Percentiles rank a stretch among this genome's conserved stretches.
Conservation (phyloP, 2,329 filamentous ascomycete genomes). For the Sphaceloma murrayae region DNA sequence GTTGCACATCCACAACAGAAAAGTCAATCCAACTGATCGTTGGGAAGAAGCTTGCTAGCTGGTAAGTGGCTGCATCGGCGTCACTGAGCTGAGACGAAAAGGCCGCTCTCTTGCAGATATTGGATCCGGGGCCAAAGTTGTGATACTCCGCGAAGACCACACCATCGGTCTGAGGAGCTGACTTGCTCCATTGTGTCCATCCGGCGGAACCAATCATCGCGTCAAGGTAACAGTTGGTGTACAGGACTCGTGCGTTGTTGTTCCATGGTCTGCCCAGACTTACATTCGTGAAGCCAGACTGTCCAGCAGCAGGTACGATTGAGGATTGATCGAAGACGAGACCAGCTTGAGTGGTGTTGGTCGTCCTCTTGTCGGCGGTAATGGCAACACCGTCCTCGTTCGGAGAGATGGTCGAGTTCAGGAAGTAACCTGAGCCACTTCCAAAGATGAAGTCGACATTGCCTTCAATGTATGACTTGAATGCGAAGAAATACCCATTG, state of each 20-base stretch:
- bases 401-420: conserved; percentile 30
- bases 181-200: conserved; percentile 27
- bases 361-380: conserved; percentile 34
- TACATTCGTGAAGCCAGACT: conserved; percentile 25
- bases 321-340: conserved; percentile 33
- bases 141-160: conserved; percentile 31
- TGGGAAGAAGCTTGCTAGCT: conserved; percentile 35
- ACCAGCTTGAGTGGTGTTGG: conserved; percentile 31
- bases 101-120: conserved; percentile 26
- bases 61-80: conserved; percentile 31
- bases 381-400: conserved; percentile 31
- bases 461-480: conserved; percentile 34
- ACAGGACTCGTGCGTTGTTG: conserved; percentile 21
- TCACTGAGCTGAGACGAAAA: conserved; percentile 34
- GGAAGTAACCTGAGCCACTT: conserved; percentile 37
- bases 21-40: conserved; percentile 37
- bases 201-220: conserved; percentile 22
- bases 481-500: conserved; percentile 33
- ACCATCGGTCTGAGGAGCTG: conserved; percentile 23
- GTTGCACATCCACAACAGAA: conserved; percentile 30
- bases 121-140: conserved; percentile 32
- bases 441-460: conserved; percentile 39
- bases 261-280: conserved; percentile 23
- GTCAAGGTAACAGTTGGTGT: conserved; percentile 21
- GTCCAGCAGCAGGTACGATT: conserved; percentile 26